phyloP scores from a whole-genome alignment of 805 yeast species.

The Wickerhamiella bombiphila region DNA sequence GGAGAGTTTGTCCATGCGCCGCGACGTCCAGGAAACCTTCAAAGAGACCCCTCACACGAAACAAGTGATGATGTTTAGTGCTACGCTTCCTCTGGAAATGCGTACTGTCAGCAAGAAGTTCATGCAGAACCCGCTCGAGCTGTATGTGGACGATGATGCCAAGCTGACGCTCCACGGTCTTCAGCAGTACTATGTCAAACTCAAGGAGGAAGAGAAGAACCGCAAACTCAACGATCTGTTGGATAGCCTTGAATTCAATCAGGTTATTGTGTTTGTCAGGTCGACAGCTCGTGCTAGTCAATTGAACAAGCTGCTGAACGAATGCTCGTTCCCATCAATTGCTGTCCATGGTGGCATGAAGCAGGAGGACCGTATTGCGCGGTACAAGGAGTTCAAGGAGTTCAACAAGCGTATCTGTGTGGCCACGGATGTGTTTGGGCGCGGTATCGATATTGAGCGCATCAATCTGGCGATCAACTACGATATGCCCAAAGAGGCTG shows the following conservation, averaged over 20 bases:
- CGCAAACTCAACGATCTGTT: conserved; percentile 79
- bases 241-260: conserved; percentile 92
- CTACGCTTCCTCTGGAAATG: conserved; percentile 85
- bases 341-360: conserved; percentile 92
- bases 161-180: conserved; percentile 95
- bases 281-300: conserved; percentile 86
- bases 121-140: conserved; percentile 95
- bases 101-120: conserved; percentile 95
- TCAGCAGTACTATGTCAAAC: conserved; percentile 88
- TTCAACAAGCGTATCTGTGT: conserved; percentile 98
- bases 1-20: conserved; percentile 85
- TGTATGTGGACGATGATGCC: conserved; percentile 94
- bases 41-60: conserved; percentile 95
- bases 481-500: conserved; percentile 92
- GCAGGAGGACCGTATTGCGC: conserved; percentile 95
- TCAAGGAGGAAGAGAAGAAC: conserved; percentile 85
- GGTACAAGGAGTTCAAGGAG: conserved; percentile 92
- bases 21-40: conserved; percentile 96
- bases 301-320: conserved; percentile 74
- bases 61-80: conserved; percentile 99
- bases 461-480: conserved; percentile 95
- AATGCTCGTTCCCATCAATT: conserved; percentile 91
- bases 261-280: conserved; percentile 90
- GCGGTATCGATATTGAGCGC: conserved; percentile 99
- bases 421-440: conserved; percentile 94